phyloP scores from a whole-genome alignment of 169 alveolate genomes.

The Perkinsus marinus region DNA sequence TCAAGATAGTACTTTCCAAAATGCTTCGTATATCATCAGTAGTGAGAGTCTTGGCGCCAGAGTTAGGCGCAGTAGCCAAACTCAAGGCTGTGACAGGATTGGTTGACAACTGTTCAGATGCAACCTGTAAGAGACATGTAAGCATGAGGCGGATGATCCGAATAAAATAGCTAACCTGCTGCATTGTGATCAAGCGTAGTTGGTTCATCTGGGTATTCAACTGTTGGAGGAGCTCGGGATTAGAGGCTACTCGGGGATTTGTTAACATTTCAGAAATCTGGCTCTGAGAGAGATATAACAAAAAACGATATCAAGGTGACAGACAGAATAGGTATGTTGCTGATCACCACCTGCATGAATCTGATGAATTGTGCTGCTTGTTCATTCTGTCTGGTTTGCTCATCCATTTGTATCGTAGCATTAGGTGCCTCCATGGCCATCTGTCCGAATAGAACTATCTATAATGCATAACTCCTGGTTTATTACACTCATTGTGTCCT shows the following conservation, averaged over 20 bases:
- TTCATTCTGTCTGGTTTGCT: not conserved
- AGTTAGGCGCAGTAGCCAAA: not conserved
- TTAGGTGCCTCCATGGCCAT: not conserved
- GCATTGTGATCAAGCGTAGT: not conserved
- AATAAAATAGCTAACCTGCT: not conserved
- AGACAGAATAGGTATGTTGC: no score
- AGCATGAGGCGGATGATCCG: no score
- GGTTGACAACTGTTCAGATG: not conserved
- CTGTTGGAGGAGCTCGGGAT: not conserved
- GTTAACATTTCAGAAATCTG: not conserved
- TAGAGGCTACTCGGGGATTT: not conserved
- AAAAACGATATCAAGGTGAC: no score
- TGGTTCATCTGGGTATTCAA: not conserved
- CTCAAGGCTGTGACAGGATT: not conserved
- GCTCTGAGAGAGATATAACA: not conserved
- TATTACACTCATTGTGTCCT: not conserved
- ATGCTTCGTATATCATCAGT: not conserved
- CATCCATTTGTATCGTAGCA: not conserved
- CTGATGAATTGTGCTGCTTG: not conserved
- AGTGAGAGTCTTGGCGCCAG: not conserved
- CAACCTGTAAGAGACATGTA: not conserved
- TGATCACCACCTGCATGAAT: not conserved
- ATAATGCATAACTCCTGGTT: not conserved
- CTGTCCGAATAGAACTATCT: not conserved
- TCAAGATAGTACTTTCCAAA: not conserved